A percentile compares a stretch with the other conserved stretches of the same genome.
Evolutionary conservation across 352 stramenopile genomes (phyloP).

Genomic region (Globisporangium paroecandrum): DNA sequence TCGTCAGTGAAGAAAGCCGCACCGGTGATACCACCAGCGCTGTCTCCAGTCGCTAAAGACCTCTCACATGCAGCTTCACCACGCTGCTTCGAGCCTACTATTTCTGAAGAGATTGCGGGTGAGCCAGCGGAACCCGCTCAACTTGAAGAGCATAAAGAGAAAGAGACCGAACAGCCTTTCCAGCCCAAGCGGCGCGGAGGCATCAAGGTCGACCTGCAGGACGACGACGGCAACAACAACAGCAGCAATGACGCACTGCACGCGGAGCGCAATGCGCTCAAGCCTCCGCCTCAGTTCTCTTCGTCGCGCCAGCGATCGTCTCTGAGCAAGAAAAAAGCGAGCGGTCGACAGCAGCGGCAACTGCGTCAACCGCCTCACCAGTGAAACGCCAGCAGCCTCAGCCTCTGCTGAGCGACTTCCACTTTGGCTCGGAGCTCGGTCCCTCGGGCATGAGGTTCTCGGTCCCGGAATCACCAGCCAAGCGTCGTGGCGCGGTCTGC

Average conservation of each 20-base stretch:
- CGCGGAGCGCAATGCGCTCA: constrained; percentile 6
- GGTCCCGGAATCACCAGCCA: constrained; percentile 18
- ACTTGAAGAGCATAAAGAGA: background rate
- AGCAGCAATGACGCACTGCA: background rate
- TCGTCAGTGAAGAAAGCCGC: constrained; percentile 21
- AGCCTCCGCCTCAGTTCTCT: constrained; percentile 12
- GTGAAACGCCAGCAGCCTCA: background rate
- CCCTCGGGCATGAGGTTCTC: background rate
- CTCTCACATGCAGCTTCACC: background rate
- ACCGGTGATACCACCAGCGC: too few relatives aligned
- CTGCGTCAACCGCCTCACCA: background rate
- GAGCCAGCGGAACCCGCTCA: background rate
- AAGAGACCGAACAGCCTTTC: background rate
- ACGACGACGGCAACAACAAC: background rate
- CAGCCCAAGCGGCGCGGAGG: constrained; percentile 15
- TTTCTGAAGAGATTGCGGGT: background rate
- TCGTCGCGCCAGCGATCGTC: background rate
- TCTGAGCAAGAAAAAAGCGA: constrained; percentile 10
- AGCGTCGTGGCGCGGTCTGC: constrained; percentile 18
- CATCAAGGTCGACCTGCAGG: constrained; percentile 18
- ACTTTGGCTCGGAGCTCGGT: constrained; percentile 28
- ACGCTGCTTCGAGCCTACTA: background rate
- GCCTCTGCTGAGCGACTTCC: constrained; percentile 36
- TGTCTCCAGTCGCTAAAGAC: background rate
- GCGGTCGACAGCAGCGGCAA: background rate